These are phyloP conservation scores for Eucommia ulmoides DNA, from an alignment of 257 asterid genomes.

Conservation along the genomic window DNA sequence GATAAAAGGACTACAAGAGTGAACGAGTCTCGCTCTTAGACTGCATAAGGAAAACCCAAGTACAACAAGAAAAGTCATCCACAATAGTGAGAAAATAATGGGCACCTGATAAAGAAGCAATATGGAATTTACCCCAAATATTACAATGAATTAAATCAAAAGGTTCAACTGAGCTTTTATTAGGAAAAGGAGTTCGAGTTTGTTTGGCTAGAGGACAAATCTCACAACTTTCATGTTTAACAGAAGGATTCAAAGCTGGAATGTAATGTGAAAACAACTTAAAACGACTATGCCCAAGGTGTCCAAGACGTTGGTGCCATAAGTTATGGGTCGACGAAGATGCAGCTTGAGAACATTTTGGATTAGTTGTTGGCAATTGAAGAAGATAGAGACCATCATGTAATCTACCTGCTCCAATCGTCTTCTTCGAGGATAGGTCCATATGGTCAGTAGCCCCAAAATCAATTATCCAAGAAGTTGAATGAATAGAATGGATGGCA, in stretches of 20 bases:
- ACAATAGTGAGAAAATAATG: not conserved
- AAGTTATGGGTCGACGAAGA: not conserved
- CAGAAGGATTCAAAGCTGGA: not conserved
- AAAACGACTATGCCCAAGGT: not conserved
- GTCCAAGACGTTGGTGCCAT: not conserved
- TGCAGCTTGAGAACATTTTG: not conserved
- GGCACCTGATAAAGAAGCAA: not conserved
- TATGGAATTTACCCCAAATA: not conserved
- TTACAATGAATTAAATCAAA: not conserved
- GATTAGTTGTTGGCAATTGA: not conserved
- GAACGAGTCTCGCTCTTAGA: no score
- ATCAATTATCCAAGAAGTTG: constrained; percentile 7
- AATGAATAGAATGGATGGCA: not conserved
- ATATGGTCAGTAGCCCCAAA: not conserved
- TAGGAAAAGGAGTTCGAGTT: not conserved
- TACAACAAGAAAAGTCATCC: no score
- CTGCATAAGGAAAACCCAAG: no score
- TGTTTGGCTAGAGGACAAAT: not conserved
- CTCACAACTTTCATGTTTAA: not conserved
- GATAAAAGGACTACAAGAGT: no score
- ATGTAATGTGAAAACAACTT: not conserved
- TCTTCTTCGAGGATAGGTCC: not conserved
- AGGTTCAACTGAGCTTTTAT: not conserved
- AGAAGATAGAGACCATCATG: constrained; percentile 1
- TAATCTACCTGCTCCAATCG: not conserved